Evolutionary conservation across 129 eudicot species (phyloP).

Genomic region (Chrysanthemum seticuspe): DNA sequence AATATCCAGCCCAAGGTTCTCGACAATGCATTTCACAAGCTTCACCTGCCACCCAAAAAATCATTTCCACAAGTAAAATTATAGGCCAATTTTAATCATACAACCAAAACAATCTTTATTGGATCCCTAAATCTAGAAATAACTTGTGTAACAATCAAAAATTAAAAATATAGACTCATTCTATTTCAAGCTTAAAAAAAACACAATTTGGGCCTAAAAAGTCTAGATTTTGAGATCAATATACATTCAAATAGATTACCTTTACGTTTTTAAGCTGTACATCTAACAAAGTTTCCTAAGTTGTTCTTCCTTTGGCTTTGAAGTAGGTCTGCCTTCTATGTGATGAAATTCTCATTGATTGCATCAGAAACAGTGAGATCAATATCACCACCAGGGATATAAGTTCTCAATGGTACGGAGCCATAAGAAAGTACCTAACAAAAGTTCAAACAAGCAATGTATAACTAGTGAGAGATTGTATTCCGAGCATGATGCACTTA

Average conservation of each 20-base stretch:
- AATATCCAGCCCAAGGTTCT: conserved; percentile 80
- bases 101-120: too few species aligned
- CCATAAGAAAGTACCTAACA: conserved; percentile 84
- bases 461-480: too few species aligned
- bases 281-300: conserved; percentile 59
- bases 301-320: conserved; percentile 54
- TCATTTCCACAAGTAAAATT: conserved; percentile 15
- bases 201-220: too few species aligned
- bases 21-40: conserved; percentile 88
- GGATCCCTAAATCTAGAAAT: too few species aligned
- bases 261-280: conserved; percentile 81
- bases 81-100: neutral
- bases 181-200: too few species aligned
- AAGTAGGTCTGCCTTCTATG: conserved; percentile 53
- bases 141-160: too few species aligned
- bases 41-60: conserved; percentile 65
- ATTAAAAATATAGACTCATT: too few species aligned
- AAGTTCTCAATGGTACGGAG: conserved; percentile 86
- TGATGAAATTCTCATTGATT: conserved; percentile 58
- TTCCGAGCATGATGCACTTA: too few species aligned
- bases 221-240: too few species aligned
- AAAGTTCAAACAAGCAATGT: neutral
- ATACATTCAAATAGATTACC: conserved; percentile 36
- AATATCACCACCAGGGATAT: conserved; percentile 77
- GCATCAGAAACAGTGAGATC: conserved; percentile 75